phyloP scores from a whole-genome alignment of 495 filamentous ascomycete genomes.

The Amniculicola lignicola region DNA sequence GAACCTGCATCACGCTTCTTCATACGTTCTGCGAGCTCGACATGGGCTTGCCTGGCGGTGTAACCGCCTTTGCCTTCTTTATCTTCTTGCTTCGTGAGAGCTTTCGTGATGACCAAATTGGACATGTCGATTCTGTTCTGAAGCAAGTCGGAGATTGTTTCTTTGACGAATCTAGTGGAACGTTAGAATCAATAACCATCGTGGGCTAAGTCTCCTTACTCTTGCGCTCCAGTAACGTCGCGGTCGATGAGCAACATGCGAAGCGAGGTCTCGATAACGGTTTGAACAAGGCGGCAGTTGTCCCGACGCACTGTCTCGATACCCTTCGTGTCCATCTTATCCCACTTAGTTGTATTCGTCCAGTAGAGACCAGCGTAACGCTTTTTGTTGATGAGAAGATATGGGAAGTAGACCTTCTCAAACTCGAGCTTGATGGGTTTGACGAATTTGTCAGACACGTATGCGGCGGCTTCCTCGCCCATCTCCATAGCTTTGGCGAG shows the following conservation, averaged over 20 bases:
- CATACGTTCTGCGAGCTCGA: conserved; percentile 92
- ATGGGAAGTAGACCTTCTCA: conserved; percentile 98
- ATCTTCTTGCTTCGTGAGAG: conserved; percentile 64
- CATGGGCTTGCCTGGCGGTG: conserved; percentile 86
- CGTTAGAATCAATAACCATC: conserved; percentile 1
- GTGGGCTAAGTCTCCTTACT: conserved; percentile 58
- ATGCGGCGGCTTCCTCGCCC: conserved; percentile 82
- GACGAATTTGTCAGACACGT: conserved; percentile 85
- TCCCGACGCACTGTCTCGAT: conserved; percentile 97
- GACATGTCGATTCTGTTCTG: conserved; percentile 99
- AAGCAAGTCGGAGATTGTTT: conserved; percentile 89
- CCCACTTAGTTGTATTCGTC: conserved; percentile 89
- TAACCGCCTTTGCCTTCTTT: conserved; percentile 53
- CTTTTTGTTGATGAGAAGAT: conserved; percentile 99
- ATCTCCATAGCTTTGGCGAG: conserved; percentile 88
- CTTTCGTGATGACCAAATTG: conserved; percentile 98
- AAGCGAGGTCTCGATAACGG: conserved; percentile 94
- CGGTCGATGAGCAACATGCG: conserved; percentile 92
- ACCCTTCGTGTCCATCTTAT: conserved; percentile 99
- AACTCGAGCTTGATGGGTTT: conserved; percentile 98
- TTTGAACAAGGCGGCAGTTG: conserved; percentile 92
- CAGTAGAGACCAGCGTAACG: conserved; percentile 96
- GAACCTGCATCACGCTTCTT: conserved; percentile 92
- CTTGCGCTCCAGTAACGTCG: conserved; percentile 84
- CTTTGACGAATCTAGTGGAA: conserved; percentile 78